Base-by-base conservation (phyloP, 306 rosid species). In the Sicyos edulis region DNA sequence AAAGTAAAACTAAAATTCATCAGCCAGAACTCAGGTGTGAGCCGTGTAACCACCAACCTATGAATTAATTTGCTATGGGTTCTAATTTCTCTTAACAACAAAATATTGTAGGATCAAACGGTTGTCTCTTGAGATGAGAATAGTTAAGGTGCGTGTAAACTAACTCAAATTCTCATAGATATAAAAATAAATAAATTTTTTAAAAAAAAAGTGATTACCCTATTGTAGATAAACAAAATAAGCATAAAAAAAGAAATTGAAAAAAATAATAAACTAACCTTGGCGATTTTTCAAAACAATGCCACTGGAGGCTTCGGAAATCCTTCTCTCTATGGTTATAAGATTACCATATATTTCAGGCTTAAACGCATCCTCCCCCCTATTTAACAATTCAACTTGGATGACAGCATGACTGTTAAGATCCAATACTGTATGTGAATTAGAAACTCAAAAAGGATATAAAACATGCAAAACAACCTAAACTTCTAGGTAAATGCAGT, bases 311-410 rank as follows among this genome's bases (percentile, higher is more conserved):
- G 90, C 76, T 76, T 83, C 96, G 52, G 90, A 79, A 71, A 93
- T 86, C 83, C 85, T 84, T 47, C 97, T 91, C 70, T 93, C 96
- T 54, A 93, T 75, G 67, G 71, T 85, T 74, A 93, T 88, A 70
- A 71, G 75, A 67, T 81, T 82, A 9, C 98, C 97, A 74, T 83
- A 93, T 73, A 82, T 51, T 69, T 83, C 86, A 32, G 85, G 90
- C 89, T 88, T 93, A 60, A 93, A 90, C 78, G 98, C 96, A 83
- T 88, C 97, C 63, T 86, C 97, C 55, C 98, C 98, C 77, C 81
- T 83, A 79, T 90, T 93, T 76, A 82, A 85, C 62, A 93, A 77
- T 74, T 87, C 97, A 32, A 93, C 95, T 37, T 78, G 88, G 78
- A 93, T 82, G 59, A 86, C 74, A 47, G 98, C 95, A 66, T 77